A percentile compares a stretch with the other conserved stretches of the same genome.
phyloP scores from a whole-genome alignment of 371 early-diverging fungal genomes.

The Zopfochytrium polystomum region DNA sequence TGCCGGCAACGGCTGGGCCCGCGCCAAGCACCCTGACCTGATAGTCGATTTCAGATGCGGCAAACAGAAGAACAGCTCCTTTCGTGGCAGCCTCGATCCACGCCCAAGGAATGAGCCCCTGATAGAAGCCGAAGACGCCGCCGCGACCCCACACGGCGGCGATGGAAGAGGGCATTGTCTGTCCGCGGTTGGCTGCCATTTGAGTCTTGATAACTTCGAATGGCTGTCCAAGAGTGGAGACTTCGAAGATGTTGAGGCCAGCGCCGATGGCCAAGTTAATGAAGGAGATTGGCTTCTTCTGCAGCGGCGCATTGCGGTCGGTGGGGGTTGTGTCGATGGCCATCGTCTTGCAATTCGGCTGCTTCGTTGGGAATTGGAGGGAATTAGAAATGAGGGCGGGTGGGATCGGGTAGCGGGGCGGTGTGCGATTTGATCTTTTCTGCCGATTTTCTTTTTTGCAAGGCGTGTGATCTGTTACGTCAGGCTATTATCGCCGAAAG shows the following conservation, averaged over 20 bases:
- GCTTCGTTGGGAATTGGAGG: too few species aligned
- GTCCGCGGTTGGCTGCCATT: conserved; percentile 48
- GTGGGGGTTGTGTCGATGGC: conserved; percentile 32
- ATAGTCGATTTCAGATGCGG: conserved; percentile 91
- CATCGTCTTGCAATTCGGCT: conserved; percentile 21
- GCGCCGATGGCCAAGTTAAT: conserved; percentile 49
- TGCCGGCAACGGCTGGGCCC: conserved; percentile 63
- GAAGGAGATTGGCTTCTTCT: conserved; percentile 40
- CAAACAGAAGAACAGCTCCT: conserved; percentile 91
- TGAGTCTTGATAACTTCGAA: conserved; percentile 52
- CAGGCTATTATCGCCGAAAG: too few species aligned
- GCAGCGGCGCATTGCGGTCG: conserved; percentile 39
- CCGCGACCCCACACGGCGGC: conserved; percentile 40
- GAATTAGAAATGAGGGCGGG: neutral
- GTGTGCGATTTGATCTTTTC: conserved; percentile 2
- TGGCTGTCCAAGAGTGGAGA: conserved; percentile 39
- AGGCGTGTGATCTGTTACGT: too few species aligned
- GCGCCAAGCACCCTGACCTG: conserved; percentile 56
- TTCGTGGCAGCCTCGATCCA: conserved; percentile 82
- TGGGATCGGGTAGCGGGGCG: neutral
- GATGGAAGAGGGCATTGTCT: conserved; percentile 31
- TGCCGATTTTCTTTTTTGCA: too few species aligned
- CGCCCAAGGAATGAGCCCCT: conserved; percentile 46
- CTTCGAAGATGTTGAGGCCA: conserved; percentile 41
- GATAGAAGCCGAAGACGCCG: conserved; percentile 46